A percentile compares a stretch with the other conserved stretches of the same genome.
These are phyloP conservation scores for Ceratopteris richardii DNA, from an alignment of 75 land plant species.

Conservation along the genomic window DNA sequence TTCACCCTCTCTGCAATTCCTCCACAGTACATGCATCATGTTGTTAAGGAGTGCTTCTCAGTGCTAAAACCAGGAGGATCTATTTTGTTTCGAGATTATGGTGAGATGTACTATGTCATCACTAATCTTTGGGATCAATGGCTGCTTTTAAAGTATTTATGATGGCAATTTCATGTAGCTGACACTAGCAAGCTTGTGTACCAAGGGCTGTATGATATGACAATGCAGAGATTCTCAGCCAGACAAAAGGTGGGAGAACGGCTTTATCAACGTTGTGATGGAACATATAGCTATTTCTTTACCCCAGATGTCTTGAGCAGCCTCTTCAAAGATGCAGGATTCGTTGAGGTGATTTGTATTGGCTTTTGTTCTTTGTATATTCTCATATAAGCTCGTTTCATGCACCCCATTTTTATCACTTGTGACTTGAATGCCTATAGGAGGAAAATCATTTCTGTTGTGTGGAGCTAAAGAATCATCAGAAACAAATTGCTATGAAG, in stretches of 20 bases:
- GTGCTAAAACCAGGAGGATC: slow-evolving; percentile 74
- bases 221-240: slow-evolving; percentile 79
- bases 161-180: no score
- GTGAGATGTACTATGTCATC: slow-evolving; percentile 21
- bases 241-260: slow-evolving; percentile 49
- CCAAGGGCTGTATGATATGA: slow-evolving; percentile 91
- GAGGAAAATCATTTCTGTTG: slow-evolving; percentile 86
- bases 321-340: slow-evolving; percentile 57
- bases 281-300: slow-evolving; percentile 85
- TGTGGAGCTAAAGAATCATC: slow-evolving; percentile 61
- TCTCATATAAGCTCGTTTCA: background rate
- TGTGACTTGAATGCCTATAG: slow-evolving; percentile 20
- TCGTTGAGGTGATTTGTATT: slow-evolving; percentile 48
- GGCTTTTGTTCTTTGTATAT: background rate
- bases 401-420: background rate
- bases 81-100: slow-evolving; percentile 81
- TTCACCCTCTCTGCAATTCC: slow-evolving; percentile 87
- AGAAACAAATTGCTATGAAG: slow-evolving; percentile 62
- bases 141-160: no score
- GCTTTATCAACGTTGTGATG: slow-evolving; percentile 74
- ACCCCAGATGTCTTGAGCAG: slow-evolving; percentile 43
- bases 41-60: slow-evolving; percentile 48
- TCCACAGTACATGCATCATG: slow-evolving; percentile 46
- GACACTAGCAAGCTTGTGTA: no score
- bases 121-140: no score